These are phyloP conservation scores for Toxoplasma gondii DNA, from an alignment of 169 alveolate genomes.

Conservation along the genomic window DNA sequence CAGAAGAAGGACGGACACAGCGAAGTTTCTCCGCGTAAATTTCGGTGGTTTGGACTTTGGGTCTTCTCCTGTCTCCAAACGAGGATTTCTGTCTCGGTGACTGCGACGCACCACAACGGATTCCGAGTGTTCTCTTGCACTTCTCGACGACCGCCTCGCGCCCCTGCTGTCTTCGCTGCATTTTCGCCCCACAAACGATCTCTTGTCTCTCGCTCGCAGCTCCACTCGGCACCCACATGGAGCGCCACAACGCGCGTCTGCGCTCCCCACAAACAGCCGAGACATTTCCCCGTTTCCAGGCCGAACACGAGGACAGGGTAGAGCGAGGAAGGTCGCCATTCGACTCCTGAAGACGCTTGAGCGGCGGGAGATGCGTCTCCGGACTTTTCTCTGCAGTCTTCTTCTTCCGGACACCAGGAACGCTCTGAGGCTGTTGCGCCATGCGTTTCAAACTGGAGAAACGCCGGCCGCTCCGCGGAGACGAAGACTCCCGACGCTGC, in stretches of 20 bases:
- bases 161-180: neutral
- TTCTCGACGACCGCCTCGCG: neutral
- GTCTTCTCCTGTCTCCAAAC: neutral
- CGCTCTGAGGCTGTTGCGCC: no score
- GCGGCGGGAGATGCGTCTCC: no score
- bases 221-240: neutral
- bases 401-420: no score
- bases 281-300: neutral
- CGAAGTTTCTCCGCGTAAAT: neutral
- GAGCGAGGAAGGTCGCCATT: neutral
- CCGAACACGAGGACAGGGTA: neutral
- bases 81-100: neutral
- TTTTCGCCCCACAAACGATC: neutral
- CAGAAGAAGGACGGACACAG: neutral
- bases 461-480: no score
- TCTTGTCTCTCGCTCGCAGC: neutral
- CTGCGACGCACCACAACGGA: constrained; percentile 19
- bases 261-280: constrained; percentile 24
- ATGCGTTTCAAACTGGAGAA: no score
- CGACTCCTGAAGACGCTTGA: no score
- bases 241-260: neutral
- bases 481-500: no score
- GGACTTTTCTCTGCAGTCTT: no score
- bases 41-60: neutral
- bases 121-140: neutral